A percentile compares a stretch with the other conserved stretches of the same genome.
Evolutionary conservation across 2,329 filamentous ascomycete genomes (phyloP).

Genomic region (Lizonia empirigonia): DNA sequence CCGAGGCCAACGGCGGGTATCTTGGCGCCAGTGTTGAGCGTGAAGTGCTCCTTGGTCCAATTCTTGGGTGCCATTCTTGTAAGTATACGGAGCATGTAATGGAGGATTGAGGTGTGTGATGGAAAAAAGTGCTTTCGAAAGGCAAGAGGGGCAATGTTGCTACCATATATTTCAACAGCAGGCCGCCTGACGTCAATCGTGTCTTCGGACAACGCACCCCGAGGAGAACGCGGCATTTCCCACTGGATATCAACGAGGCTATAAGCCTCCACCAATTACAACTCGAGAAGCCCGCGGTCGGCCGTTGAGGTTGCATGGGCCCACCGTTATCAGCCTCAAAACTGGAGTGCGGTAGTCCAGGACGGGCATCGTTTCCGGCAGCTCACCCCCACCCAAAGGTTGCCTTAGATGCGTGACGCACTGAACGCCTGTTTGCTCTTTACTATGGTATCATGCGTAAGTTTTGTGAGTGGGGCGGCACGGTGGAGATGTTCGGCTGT

Average conservation of each 20-base stretch:
- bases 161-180: conserved; percentile 17
- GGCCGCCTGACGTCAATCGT: conserved; percentile 20
- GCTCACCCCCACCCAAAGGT: not conserved
- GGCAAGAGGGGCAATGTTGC: conserved; percentile 8
- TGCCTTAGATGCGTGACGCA: not conserved
- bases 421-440: not conserved
- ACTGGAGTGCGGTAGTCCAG: not conserved
- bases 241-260: conserved; percentile 9
- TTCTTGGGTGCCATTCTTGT: conserved; percentile 40
- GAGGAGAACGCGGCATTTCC: conserved; percentile 14
- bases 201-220: conserved; percentile 12
- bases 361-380: conserved; percentile 10
- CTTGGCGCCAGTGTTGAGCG: conserved; percentile 65
- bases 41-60: conserved; percentile 45
- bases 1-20: conserved; percentile 79
- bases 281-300: conserved; percentile 10
- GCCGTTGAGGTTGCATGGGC: conserved; percentile 4
- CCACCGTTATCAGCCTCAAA: conserved; percentile 14
- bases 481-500: no score
- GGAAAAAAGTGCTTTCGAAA: not conserved
- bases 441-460: not conserved
- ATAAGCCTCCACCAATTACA: conserved; percentile 6
- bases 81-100: conserved; percentile 33
- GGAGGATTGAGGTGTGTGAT: not conserved
- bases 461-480: no score